These are phyloP conservation scores for Leccinum incarnatum DNA, from an alignment of 768 basidiomycete genomes.

Conservation along the genomic window DNA sequence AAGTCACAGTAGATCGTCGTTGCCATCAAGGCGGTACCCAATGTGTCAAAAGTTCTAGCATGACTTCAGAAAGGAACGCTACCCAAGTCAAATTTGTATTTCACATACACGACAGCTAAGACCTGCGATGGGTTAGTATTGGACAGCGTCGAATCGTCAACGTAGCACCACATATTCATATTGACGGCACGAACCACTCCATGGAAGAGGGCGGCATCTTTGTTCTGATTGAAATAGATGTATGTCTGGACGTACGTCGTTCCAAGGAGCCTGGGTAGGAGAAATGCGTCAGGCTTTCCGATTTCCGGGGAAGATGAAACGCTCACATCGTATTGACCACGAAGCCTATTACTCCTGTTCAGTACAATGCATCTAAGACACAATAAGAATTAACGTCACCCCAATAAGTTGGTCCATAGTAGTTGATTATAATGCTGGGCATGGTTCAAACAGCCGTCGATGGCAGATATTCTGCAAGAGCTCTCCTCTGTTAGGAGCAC, in stretches of 20 bases:
- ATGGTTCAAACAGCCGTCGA: background rate
- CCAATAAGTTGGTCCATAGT: constrained; percentile 4
- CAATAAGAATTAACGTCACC: background rate
- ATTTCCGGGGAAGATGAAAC: background rate
- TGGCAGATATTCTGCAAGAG: background rate
- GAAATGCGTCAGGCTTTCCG: background rate
- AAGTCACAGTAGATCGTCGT: background rate
- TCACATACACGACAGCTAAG: background rate
- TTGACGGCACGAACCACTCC: background rate
- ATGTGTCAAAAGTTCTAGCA: background rate
- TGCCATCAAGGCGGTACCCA: background rate
- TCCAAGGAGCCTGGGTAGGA: constrained; percentile 6
- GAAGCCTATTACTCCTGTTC: constrained; percentile 4
- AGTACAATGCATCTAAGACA: background rate
- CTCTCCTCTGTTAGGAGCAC: background rate
- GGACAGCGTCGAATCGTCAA: background rate
- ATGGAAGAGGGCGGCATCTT: constrained; percentile 1
- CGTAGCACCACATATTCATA: background rate
- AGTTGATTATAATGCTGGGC: background rate
- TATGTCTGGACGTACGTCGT: constrained; percentile 5
- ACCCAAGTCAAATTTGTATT: background rate
- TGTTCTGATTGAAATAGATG: constrained; percentile 4
- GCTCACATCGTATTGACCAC: constrained; percentile 8
- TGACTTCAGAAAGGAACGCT: background rate
- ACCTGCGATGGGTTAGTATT: constrained; percentile 2